Percentiles rank a stretch among this genome's conserved stretches.
Evolutionary conservation across 2,329 filamentous ascomycete species (phyloP).

Genomic region (Zymoseptoria tritici): DNA sequence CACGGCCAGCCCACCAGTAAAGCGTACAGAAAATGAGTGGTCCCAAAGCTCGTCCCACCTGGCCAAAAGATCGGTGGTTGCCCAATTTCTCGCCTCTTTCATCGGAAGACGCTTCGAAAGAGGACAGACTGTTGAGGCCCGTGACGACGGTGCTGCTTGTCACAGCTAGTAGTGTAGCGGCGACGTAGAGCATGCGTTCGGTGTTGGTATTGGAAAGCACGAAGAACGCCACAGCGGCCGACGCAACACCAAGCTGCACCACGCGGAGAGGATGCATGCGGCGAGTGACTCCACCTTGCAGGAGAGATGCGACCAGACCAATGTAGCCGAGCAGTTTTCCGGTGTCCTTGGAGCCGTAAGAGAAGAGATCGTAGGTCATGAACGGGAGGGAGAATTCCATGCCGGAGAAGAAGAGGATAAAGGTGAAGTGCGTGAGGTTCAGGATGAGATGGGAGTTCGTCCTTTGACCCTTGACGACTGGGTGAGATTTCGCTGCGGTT

Average conservation of each 20-base stretch:
- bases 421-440: constrained; percentile 79
- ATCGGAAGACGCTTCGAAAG: constrained; percentile 72
- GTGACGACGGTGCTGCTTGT: constrained; percentile 95
- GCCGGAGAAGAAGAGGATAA: constrained; percentile 93
- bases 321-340: constrained; percentile 84
- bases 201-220: constrained; percentile 65
- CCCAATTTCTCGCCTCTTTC: constrained; percentile 85
- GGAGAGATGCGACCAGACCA: constrained; percentile 80
- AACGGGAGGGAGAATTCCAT: constrained; percentile 98
- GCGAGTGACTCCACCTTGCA: constrained; percentile 87
- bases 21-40: constrained; percentile 87
- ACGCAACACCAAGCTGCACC: constrained; percentile 69
- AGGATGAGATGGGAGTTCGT: constrained; percentile 80
- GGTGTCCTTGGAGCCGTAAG: constrained; percentile 69
- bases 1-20: constrained; percentile 96
- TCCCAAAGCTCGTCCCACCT: constrained; percentile 78
- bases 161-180: constrained; percentile 75
- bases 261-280: constrained; percentile 73
- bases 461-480: constrained; percentile 35
- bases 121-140: constrained; percentile 82
- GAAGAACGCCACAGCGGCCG: constrained; percentile 72
- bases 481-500: constrained; percentile 19
- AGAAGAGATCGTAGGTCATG: constrained; percentile 92
- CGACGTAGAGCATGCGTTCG: constrained; percentile 65
- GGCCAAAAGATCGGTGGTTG: constrained; percentile 70